A percentile compares a stretch with the other conserved stretches of the same genome.
phyloP scores from a whole-genome alignment of 2,329 filamentous ascomycete genomes.

The Nannizzia gypsea region DNA sequence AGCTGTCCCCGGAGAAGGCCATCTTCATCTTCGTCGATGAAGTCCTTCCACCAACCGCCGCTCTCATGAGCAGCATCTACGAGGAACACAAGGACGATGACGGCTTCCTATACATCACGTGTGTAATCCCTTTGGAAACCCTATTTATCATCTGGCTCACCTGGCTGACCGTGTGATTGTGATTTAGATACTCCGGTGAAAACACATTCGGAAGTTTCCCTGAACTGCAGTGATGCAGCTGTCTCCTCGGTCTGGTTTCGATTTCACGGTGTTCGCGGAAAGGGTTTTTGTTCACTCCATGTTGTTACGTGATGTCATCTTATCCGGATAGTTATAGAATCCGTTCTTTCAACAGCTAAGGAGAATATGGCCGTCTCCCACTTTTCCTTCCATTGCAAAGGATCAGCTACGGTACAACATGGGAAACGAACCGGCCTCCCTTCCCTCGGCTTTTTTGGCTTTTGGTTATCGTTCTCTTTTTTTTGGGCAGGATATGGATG shows the following conservation, averaged over 20 bases:
- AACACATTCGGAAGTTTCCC: slow-evolving; percentile 69
- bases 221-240: slow-evolving; percentile 10
- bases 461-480: neutral
- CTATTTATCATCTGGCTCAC: neutral
- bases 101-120: slow-evolving; percentile 96
- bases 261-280: neutral
- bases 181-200: slow-evolving; percentile 75
- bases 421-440: neutral
- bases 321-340: slow-evolving; percentile 3
- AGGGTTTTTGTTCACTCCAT: neutral
- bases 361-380: neutral
- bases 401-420: too few species aligned
- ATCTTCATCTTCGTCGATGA: slow-evolving; percentile 99
- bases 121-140: slow-evolving; percentile 30
- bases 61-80: slow-evolving; percentile 98
- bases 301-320: neutral
- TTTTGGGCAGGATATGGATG: neutral
- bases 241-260: neutral
- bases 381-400: neutral
- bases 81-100: slow-evolving; percentile 91
- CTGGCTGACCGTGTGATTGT: slow-evolving; percentile 7
- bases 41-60: slow-evolving; percentile 88
- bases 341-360: neutral
- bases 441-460: neutral
- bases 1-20: slow-evolving; percentile 97